Evolutionary conservation across 495 filamentous ascomycete species (phyloP).

Genomic region (Lophiotrema nucula): DNA sequence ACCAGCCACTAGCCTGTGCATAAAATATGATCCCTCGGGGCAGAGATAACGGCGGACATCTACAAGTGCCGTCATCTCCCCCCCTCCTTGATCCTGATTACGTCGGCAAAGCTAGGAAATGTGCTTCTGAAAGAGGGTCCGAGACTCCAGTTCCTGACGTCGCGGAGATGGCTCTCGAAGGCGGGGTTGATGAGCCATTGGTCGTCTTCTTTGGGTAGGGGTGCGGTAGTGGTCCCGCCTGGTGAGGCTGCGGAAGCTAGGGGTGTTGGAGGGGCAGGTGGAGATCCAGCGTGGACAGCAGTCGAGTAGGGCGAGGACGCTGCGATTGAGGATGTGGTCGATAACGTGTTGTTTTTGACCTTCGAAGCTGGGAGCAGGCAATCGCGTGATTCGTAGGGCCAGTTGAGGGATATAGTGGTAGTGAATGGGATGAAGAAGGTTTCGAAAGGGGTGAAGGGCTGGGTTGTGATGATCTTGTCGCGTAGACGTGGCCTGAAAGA

Average conservation of each 20-base stretch:
- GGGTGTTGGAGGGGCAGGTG: constrained; percentile 18
- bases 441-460: constrained; percentile 61
- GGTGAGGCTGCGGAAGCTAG: constrained; percentile 6
- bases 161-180: constrained; percentile 70
- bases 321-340: constrained; percentile 18
- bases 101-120: constrained; percentile 61
- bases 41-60: constrained; percentile 9
- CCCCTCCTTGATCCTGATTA: constrained; percentile 47
- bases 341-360: constrained; percentile 1
- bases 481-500: constrained; percentile 65
- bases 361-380: constrained; percentile 36
- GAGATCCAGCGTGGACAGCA: constrained; percentile 23
- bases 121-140: constrained; percentile 63
- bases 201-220: constrained; percentile 43
- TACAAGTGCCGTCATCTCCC: not conserved
- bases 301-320: constrained; percentile 24
- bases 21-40: too few relatives aligned
- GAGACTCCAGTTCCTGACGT: constrained; percentile 73
- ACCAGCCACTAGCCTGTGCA: too few relatives aligned
- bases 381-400: constrained; percentile 63
- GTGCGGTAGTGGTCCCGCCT: constrained; percentile 27
- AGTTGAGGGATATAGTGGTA: constrained; percentile 67
- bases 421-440: constrained; percentile 80
- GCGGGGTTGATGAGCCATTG: constrained; percentile 74
- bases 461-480: constrained; percentile 54